Percentiles rank a stretch among this genome's conserved stretches.
Evolutionary conservation across 352 stramenopile genomes (phyloP).

Genomic region (Phytophthora pluvialis): DNA sequence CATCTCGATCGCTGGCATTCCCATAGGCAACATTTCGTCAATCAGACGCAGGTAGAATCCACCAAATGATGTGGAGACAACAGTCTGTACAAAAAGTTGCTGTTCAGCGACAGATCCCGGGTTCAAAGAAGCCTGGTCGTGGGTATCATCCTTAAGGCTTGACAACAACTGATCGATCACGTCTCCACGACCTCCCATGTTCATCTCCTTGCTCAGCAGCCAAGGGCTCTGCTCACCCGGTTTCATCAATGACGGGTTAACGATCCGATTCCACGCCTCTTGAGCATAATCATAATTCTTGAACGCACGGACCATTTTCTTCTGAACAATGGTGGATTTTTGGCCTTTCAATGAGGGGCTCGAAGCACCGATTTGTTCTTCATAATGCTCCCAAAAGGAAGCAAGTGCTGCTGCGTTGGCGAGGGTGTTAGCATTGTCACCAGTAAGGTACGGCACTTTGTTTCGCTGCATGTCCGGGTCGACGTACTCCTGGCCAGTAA

Average conservation of each 20-base stretch:
- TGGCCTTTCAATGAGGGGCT: constrained; percentile 68
- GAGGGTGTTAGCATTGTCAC: constrained; percentile 43
- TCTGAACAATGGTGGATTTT: constrained; percentile 64
- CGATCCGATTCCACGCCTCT: constrained; percentile 82
- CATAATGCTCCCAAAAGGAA: constrained; percentile 78
- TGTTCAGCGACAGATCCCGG: constrained; percentile 28
- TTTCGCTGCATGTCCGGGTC: constrained; percentile 67
- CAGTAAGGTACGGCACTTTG: constrained; percentile 67
- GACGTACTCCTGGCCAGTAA: constrained; percentile 84
- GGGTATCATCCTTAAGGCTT: constrained; percentile 58
- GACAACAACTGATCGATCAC: constrained; percentile 83
- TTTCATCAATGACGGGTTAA: constrained; percentile 78
- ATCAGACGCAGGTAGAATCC: constrained; percentile 89
- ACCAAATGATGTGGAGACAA: constrained; percentile 83
- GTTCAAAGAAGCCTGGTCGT: constrained; percentile 30
- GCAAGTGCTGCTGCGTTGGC: constrained; percentile 65
- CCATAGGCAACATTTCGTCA: constrained; percentile 80
- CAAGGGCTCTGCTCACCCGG: constrained; percentile 71
- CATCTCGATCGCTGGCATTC: constrained; percentile 77
- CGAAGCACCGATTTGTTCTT: constrained; percentile 68
- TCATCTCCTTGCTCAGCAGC: constrained; percentile 84
- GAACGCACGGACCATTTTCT: constrained; percentile 89
- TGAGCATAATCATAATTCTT: constrained; percentile 90
- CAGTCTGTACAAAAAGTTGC: constrained; percentile 79
- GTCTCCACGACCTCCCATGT: constrained; percentile 74